phyloP scores from a whole-genome alignment of 352 stramenopile species.

The Plasmopara halstedii region DNA sequence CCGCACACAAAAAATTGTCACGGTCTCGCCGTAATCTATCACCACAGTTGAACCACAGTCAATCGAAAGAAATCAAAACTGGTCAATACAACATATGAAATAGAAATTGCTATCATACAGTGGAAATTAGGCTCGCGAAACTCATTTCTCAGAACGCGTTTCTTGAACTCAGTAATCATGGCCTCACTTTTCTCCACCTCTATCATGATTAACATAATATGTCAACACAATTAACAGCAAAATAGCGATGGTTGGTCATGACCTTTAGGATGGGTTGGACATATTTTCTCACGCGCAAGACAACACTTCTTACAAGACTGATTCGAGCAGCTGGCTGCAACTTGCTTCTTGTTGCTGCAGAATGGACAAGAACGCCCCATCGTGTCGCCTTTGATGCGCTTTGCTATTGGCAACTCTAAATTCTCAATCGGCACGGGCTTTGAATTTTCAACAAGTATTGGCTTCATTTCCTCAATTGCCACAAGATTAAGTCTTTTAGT shows the following conservation, averaged over 20 bases:
- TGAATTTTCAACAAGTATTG: background rate
- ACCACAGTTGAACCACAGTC: too few relatives aligned
- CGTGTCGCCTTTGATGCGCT: slow-evolving; percentile 15
- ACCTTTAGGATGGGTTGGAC: slow-evolving; percentile 33
- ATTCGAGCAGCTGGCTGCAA: slow-evolving; percentile 31
- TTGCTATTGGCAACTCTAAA: slow-evolving; percentile 2
- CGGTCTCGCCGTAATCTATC: slow-evolving; percentile 69
- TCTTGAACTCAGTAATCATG: slow-evolving; percentile 14
- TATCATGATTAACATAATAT: slow-evolving; percentile 1
- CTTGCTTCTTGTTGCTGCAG: slow-evolving; percentile 40
- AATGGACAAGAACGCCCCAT: slow-evolving; percentile 25
- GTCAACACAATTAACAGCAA: slow-evolving; percentile 6
- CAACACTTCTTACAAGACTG: slow-evolving; percentile 72
- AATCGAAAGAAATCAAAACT: too few relatives aligned
- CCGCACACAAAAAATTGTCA: slow-evolving; percentile 63
- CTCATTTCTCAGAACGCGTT: slow-evolving; percentile 65
- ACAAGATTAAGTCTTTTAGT: background rate
- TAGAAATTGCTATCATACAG: slow-evolving; percentile 31
- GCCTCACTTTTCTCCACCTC: slow-evolving; percentile 17
- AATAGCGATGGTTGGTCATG: background rate
- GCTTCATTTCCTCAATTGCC: background rate
- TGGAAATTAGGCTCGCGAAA: slow-evolving; percentile 70
- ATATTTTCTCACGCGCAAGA: slow-evolving; percentile 29
- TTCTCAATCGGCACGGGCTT: background rate
- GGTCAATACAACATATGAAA: too few relatives aligned